These are phyloP conservation scores for Xylaria sp. DNA, from an alignment of 2,329 filamentous ascomycete genomes.

Conservation along the genomic window DNA sequence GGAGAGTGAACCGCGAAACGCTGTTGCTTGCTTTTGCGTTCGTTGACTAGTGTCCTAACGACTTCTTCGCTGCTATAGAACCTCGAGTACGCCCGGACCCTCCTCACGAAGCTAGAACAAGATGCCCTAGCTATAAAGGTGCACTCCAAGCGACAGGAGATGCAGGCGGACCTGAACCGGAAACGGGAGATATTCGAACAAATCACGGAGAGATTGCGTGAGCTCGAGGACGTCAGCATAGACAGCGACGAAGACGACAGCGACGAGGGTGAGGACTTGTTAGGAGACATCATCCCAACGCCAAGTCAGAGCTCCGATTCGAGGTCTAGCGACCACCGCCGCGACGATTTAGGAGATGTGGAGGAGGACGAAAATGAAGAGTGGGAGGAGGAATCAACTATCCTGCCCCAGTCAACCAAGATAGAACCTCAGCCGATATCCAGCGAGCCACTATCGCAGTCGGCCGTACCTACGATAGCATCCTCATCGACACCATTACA, in stretches of 20 bases:
- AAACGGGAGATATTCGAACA: conserved; percentile 71
- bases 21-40: conserved; percentile 2
- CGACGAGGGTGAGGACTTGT: conserved; percentile 62
- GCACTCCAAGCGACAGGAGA: conserved; percentile 61
- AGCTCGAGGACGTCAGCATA: conserved; percentile 66
- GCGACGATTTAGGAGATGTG: conserved; percentile 10
- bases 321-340: conserved; percentile 23
- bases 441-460: not conserved
- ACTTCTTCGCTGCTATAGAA: conserved; percentile 55
- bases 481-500: conserved; percentile 10
- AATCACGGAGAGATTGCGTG: conserved; percentile 68
- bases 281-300: conserved; percentile 60
- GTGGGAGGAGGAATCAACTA: conserved; percentile 31
- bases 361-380: conserved; percentile 20
- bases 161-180: conserved; percentile 66
- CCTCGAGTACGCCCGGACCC: conserved; percentile 70
- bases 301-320: conserved; percentile 59
- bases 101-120: conserved; percentile 74
- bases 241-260: conserved; percentile 48
- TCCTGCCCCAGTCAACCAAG: conserved; percentile 24
- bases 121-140: conserved; percentile 65
- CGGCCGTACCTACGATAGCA: conserved; percentile 9
- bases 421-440: not conserved
- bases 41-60: not conserved
- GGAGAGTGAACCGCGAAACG: not conserved